Percentiles rank a stretch among this genome's conserved stretches.
Evolutionary conservation across 768 basidiomycete species (phyloP).

Genomic region (Tulasnella calospora): DNA sequence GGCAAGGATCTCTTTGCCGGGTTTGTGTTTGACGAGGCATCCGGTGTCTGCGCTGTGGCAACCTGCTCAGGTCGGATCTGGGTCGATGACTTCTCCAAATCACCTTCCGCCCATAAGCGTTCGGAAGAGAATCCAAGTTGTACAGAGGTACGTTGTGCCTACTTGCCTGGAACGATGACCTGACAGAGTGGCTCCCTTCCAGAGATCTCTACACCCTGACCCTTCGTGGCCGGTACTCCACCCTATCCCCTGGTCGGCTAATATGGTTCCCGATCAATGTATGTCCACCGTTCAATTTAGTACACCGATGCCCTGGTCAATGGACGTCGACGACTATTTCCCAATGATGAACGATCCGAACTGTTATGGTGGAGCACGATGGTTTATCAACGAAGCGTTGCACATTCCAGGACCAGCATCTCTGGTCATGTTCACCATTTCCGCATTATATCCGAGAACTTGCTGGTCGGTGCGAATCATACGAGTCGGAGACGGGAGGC

Average conservation of each 20-base stretch:
- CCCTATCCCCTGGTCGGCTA: not conserved
- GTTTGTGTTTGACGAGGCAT: not conserved
- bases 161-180: too few species aligned
- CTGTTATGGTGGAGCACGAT: not conserved
- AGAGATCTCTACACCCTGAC: not conserved
- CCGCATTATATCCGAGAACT: not conserved
- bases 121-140: too few species aligned
- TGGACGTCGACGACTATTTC: not conserved
- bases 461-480: not conserved
- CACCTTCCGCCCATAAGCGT: not conserved
- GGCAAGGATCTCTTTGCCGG: not conserved
- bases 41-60: not conserved
- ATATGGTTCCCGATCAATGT: not conserved
- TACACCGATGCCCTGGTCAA: not conserved
- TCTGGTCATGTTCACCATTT: not conserved
- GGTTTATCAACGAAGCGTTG: not conserved
- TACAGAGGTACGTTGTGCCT: too few species aligned
- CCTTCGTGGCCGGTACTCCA: not conserved
- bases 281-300: not conserved
- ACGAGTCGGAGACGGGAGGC: too few species aligned
- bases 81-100: not conserved
- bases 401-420: not conserved
- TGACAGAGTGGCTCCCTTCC: not conserved
- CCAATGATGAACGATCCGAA: not conserved
- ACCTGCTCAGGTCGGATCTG: not conserved